Percentiles rank a stretch among this genome's conserved stretches.
Conservation (phyloP, 352 stramenopile species). For the Phytophthora ohioensis region DNA sequence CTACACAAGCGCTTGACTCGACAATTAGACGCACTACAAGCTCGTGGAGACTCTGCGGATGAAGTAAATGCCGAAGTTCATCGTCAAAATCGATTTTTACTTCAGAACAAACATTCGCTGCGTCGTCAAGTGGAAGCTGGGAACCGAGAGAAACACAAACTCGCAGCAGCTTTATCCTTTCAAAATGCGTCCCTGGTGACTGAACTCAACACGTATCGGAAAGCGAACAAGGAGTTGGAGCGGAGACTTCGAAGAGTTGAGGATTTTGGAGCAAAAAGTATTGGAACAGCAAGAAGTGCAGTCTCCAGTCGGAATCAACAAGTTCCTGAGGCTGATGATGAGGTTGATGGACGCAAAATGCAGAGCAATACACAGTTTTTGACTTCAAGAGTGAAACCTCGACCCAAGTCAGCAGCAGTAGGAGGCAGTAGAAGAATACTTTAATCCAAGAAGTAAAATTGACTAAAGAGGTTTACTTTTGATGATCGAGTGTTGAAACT, state of each 20-base stretch:
- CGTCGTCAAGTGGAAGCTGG: conserved; percentile 68
- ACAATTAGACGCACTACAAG: conserved; percentile 63
- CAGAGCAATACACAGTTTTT: conserved; percentile 19
- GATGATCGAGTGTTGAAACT: not conserved
- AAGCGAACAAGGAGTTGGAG: conserved; percentile 76
- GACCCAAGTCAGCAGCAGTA: conserved; percentile 40
- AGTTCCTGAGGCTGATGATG: conserved; percentile 34
- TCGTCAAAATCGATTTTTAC: conserved; percentile 75
- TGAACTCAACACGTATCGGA: conserved; percentile 68
- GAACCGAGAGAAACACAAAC: conserved; percentile 75
- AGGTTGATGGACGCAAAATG: conserved; percentile 31
- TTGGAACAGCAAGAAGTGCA: conserved; percentile 6
- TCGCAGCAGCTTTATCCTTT: conserved; percentile 71
- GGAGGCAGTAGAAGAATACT: conserved; percentile 17
- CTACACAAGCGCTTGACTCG: conserved; percentile 72
- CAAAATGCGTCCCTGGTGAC: conserved; percentile 75
- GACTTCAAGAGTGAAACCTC: conserved; percentile 21
- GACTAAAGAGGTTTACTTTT: not conserved
- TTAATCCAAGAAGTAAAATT: not conserved
- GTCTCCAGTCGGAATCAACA: conserved; percentile 13
- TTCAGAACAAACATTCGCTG: conserved; percentile 81
- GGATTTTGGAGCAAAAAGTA: conserved; percentile 14
- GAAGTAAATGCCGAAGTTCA: conserved; percentile 78
- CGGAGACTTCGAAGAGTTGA: conserved; percentile 42
- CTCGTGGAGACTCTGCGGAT: conserved; percentile 54